Conservation (phyloP, 176 grass and related monocot species). For the Ensete ventricosum region DNA sequence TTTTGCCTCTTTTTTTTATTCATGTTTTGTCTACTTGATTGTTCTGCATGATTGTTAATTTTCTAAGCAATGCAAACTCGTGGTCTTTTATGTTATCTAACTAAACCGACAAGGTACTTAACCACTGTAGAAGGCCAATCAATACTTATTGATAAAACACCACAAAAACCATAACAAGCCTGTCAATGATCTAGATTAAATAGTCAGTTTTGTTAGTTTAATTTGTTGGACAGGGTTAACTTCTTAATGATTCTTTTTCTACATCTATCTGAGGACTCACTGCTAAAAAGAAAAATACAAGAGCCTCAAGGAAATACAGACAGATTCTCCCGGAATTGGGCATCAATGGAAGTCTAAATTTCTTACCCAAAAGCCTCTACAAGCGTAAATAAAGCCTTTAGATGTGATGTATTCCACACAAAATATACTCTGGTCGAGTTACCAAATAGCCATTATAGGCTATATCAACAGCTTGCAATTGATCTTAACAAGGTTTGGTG, state of each 20-base stretch:
- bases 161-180: neutral
- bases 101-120: neutral
- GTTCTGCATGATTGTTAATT: neutral
- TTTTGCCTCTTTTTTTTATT: neutral
- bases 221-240: neutral
- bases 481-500: too few species aligned
- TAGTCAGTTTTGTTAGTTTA: neutral
- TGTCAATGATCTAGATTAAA: neutral
- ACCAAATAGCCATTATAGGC: too few species aligned
- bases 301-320: too few species aligned
- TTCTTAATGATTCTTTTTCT: neutral
- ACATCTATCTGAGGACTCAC: neutral
- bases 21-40: neutral
- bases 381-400: too few species aligned
- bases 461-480: too few species aligned
- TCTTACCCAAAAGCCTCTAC: too few species aligned
- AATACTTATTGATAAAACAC: neutral
- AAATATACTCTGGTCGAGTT: too few species aligned
- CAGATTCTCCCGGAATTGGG: too few species aligned
- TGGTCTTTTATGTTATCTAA: neutral
- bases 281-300: neutral
- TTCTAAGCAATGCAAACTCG: neutral
- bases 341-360: too few species aligned
- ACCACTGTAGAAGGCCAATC: neutral
- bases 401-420: too few species aligned